Conservation (phyloP, 305 asterid species). For the Fraxinus baroniana region DNA sequence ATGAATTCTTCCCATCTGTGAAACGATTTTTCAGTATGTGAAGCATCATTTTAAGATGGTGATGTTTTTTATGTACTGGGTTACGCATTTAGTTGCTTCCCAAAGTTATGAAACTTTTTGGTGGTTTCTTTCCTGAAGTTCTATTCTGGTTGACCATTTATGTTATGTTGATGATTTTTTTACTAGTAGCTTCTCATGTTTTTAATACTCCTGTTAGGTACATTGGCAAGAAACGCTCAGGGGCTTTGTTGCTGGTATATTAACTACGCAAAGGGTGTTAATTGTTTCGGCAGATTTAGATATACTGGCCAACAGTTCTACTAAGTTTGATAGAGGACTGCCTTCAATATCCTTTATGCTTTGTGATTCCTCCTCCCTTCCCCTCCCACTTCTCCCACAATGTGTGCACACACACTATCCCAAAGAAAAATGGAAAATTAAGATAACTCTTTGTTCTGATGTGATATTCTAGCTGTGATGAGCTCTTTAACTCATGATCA, state of each 20-base stretch:
- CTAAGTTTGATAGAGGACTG: constrained; percentile 89
- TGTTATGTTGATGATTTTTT: not conserved
- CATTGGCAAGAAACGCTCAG: constrained; percentile 99
- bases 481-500: constrained; percentile 63
- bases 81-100: not conserved
- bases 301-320: constrained; percentile 75
- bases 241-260: constrained; percentile 93
- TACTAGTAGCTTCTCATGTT: constrained; percentile 26
- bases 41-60: not conserved
- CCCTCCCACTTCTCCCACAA: not conserved
- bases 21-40: not conserved
- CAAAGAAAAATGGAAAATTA: not conserved
- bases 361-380: constrained; percentile 3
- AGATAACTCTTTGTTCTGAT: constrained; percentile 9
- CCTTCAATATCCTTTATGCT: constrained; percentile 93
- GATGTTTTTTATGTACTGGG: not conserved
- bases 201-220: constrained; percentile 50
- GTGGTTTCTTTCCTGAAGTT: not conserved
- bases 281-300: constrained; percentile 90
- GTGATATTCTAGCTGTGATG: constrained; percentile 25
- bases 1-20: not conserved
- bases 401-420: not conserved
- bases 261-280: constrained; percentile 89
- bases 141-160: constrained; percentile 11
- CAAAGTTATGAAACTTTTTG: not conserved